phyloP scores from a whole-genome alignment of 2,329 filamentous ascomycete genomes.

The Colletotrichum sp. region DNA sequence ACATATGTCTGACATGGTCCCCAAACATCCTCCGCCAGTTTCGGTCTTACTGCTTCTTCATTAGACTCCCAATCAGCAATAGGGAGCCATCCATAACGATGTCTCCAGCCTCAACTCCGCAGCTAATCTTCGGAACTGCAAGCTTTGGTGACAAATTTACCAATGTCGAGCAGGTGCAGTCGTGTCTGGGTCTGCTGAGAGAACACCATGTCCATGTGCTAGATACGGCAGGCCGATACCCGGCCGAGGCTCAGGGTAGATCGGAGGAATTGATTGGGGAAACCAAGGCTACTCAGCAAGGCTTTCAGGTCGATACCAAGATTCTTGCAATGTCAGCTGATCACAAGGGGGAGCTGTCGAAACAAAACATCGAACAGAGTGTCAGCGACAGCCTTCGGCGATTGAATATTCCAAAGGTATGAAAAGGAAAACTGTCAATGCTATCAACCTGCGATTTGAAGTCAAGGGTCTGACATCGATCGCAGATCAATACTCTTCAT shows the following conservation, averaged over 20 bases:
- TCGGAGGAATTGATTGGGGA: neutral
- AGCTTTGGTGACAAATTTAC: neutral
- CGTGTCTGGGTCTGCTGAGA: neutral
- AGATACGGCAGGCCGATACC: neutral
- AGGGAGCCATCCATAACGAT: neutral
- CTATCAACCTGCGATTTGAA: neutral
- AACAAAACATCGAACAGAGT: neutral
- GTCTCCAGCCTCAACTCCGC: neutral
- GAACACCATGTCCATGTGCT: neutral
- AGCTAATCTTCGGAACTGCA: neutral
- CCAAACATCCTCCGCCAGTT: neutral
- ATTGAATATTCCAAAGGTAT: neutral
- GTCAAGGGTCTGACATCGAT: neutral
- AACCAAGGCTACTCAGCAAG: neutral
- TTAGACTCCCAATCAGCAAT: neutral
- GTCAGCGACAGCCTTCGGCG: neutral
- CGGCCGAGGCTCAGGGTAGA: neutral
- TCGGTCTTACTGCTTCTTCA: neutral
- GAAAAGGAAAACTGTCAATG: neutral
- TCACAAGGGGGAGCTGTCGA: neutral
- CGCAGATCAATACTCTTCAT: neutral
- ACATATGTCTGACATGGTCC: neutral
- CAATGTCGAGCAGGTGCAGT: neutral
- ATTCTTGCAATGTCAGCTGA: neutral
- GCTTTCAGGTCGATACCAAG: neutral